Evolutionary conservation across 257 asterid genomes (phyloP).

Genomic region (Solanum pennellii): DNA sequence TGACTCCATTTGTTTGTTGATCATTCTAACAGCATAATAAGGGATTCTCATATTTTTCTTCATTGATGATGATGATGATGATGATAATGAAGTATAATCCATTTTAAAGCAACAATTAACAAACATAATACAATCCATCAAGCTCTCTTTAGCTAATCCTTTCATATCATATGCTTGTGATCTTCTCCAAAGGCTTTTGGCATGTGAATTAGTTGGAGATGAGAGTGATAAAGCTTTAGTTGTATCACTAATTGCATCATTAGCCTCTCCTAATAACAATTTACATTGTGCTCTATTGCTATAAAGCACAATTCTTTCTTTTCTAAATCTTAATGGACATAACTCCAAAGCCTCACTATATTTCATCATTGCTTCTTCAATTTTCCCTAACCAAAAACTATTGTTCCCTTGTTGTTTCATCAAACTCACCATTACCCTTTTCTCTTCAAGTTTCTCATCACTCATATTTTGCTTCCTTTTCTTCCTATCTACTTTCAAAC

Average conservation of each 20-base stretch:
- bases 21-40: slow-evolving; percentile 49
- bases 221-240: slow-evolving; percentile 72
- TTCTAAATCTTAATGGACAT: slow-evolving; percentile 46
- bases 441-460: slow-evolving; percentile 30
- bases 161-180: slow-evolving; percentile 77
- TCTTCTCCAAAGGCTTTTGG: slow-evolving; percentile 66
- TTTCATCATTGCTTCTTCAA: slow-evolving; percentile 37
- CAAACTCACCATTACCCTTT: slow-evolving; percentile 20
- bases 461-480: slow-evolving; percentile 21
- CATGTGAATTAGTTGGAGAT: slow-evolving; percentile 59
- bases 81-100: background rate
- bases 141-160: slow-evolving; percentile 75
- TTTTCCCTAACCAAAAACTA: slow-evolving; percentile 29
- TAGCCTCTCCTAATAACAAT: slow-evolving; percentile 30
- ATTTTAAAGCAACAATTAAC: slow-evolving; percentile 32
- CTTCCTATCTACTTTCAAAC: slow-evolving; percentile 25
- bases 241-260: slow-evolving; percentile 61
- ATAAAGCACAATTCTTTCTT: slow-evolving; percentile 43
- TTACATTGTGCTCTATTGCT: slow-evolving; percentile 58
- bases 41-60: slow-evolving; percentile 28
- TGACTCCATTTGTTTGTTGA: slow-evolving; percentile 66
- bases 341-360: slow-evolving; percentile 46
- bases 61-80: background rate
- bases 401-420: slow-evolving; percentile 48
- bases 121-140: slow-evolving; percentile 64